These are phyloP conservation scores for Arthrobotrys entomopaga DNA, from an alignment of 2,329 filamentous ascomycete genomes.

Conservation along the genomic window DNA sequence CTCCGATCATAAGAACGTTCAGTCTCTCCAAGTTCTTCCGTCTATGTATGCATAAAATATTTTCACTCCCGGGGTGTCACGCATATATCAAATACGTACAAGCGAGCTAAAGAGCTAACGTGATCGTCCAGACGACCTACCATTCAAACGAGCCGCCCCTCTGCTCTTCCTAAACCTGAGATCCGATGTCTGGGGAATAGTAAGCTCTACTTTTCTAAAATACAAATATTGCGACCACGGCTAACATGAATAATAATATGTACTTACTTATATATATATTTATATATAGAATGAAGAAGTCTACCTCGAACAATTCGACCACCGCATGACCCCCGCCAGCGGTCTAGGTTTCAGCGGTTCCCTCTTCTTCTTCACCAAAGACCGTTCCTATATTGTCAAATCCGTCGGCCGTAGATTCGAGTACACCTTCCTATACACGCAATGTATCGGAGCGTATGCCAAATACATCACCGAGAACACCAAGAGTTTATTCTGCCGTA, in stretches of 20 bases:
- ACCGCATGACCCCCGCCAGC: constrained; percentile 49
- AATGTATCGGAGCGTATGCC: constrained; percentile 56
- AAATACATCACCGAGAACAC: constrained; percentile 52
- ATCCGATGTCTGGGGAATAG: constrained; percentile 38
- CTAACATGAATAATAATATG: no score
- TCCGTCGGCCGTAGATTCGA: constrained; percentile 57
- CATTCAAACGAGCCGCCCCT: constrained; percentile 57
- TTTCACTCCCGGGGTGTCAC: no score
- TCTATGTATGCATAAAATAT: constrained; percentile 54
- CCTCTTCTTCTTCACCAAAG: constrained; percentile 58
- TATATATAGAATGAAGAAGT: constrained; percentile 52
- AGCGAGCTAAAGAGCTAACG: not conserved
- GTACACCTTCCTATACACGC: constrained; percentile 58
- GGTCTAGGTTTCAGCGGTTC: constrained; percentile 58
- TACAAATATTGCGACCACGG: not conserved
- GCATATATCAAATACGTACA: not conserved
- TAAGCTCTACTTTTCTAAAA: not conserved
- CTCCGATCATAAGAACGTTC: constrained; percentile 55
- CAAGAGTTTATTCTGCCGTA: constrained; percentile 55
- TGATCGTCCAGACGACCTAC: constrained; percentile 44
- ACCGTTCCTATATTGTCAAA: constrained; percentile 57
- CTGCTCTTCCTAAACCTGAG: constrained; percentile 56
- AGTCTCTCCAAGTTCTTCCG: constrained; percentile 56
- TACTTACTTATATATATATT: not conserved
- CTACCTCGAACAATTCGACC: constrained; percentile 55